Evolutionary conservation across 768 basidiomycete genomes (phyloP), one percentile per base, ranked within the genome.

Genomic region (Cystobasidium tubakii): DNA sequence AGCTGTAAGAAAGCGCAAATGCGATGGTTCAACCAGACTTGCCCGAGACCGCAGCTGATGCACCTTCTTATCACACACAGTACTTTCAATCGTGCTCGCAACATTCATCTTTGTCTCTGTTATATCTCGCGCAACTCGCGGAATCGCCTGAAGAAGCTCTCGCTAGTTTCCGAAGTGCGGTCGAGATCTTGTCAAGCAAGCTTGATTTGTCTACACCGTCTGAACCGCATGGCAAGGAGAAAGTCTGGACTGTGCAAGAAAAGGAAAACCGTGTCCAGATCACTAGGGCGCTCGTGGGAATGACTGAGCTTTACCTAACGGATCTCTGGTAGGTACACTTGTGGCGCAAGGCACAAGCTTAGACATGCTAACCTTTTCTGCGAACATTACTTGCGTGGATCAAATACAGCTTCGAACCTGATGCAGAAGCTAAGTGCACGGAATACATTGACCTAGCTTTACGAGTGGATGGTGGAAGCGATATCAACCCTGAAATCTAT

Each of bases 221-320:
- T 9, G 29, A 46, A 36, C 63, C 60, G 21, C 63, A 77, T 13
- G 76, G 77, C 53, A 72, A 75, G 72, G 55, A 69, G 27, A 77
- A 77, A 65, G 66, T 75, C 9, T 77, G 76, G 31, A 50, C 27
- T 0, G 72, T 76, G 64, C 75, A 78, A 42, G 77, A 78, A 74
- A 70, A 67, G 0, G 77, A 78, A 53, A 65, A 76, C 21, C 39
- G 78, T 55, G 42, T 75, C 55, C 77, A 76, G 23, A 77, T 76
- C 10, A 77, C 77, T 21, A 3, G 76, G 1, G 78, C 78, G 15
- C 66, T 79, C 15, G 77, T 79, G 34, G 76, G 79, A 7, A 79
- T 79, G 79, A 79, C 79, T 13, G 79, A 79, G 74, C 75, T 79
- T 17, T 79, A 79, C 60, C 71, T 79, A 29, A 79, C 79, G 50